Evolutionary conservation across 768 basidiomycete species (phyloP), one percentile per base, ranked within the genome.

Genomic region (Gymnopilus dilepis): DNA sequence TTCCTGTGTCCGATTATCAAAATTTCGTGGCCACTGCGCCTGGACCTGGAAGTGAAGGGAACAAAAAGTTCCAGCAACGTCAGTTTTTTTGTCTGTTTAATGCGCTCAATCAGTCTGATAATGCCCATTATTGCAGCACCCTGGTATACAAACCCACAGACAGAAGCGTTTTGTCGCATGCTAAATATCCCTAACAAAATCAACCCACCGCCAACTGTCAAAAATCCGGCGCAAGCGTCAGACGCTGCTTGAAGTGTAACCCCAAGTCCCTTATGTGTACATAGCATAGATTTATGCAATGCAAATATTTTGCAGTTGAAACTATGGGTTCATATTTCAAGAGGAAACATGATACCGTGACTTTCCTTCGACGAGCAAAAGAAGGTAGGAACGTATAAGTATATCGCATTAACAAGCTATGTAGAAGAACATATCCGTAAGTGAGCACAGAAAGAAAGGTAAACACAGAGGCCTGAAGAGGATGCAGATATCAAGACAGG

Each of bases 71-170:
- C 15, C 65, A 67, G 38, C 80, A 77, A 68, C 79, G 80, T 82
- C 57, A 67, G 74, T 73, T 55, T 53, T 70, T 51, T 31, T 17
- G n/a, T 28, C n/a, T 22, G 4, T 33, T 52, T 30, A 6, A 71
- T 74, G n/a, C n/a, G n/a, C n/a, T 67, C 38, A 37, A 31, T 38
- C 47, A 13, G 42, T 50, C n/a, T 33, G 30, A 6, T 43, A 78
- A 81, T 66, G 41, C 58, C 6, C 62, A 50, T 22, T 47, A 30
- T 48, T 66, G 6, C 70, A 95, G 93, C 89, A 24, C 83, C 84
- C 1, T 85, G 83, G 78, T 96, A 93, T 72, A 84, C 88, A 24
- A 97, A 96, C 69, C 91, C 94, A 26, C 95, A 99, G 70, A 99
- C 95, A 0, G 86, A 85, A 55, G 89, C 94, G 2, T 91, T 98